Evolutionary conservation across 192 early-diverging fungal genomes (phyloP).

Genomic region (Gonapodya prolifera): DNA sequence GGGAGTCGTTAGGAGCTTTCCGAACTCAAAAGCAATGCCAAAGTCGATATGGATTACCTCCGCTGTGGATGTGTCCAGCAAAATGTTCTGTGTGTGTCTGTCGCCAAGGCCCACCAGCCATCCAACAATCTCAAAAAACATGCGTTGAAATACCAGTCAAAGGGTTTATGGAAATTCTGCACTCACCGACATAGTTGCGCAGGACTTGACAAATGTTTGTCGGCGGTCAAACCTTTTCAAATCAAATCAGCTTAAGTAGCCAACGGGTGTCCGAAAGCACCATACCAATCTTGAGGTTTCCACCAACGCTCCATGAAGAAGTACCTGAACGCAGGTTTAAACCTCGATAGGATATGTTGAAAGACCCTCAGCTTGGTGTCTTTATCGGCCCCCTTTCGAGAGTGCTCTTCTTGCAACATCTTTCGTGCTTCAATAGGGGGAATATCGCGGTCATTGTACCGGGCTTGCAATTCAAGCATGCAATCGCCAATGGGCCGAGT

Average conservation of each 20-base stretch:
- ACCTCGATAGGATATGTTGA: conserved; percentile 26
- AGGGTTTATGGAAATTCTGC: conserved; percentile 49
- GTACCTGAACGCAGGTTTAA: conserved; percentile 48
- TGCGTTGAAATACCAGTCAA: background rate
- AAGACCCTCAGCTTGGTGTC: conserved; percentile 43
- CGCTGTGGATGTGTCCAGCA: conserved; percentile 66
- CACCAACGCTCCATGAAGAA: conserved; percentile 70
- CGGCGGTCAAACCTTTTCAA: conserved; percentile 47
- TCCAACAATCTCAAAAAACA: background rate
- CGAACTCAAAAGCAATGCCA: conserved; percentile 93
- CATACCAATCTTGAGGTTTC: conserved; percentile 53
- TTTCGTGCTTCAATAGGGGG: conserved; percentile 21
- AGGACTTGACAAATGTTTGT: conserved; percentile 58
- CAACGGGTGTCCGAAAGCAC: background rate
- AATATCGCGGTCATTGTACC: conserved; percentile 28
- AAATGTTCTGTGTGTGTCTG: conserved; percentile 83
- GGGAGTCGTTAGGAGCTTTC: conserved; percentile 69
- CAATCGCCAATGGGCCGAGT: conserved; percentile 32
- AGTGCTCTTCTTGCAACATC: conserved; percentile 25
- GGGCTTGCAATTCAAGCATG: conserved; percentile 22
- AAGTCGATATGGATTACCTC: conserved; percentile 93
- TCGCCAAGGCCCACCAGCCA: conserved; percentile 58
- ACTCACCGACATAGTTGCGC: conserved; percentile 73
- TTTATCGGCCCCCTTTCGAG: conserved; percentile 21
- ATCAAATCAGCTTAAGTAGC: background rate